phyloP scores from a whole-genome alignment of 2,329 filamentous ascomycete genomes.

The Microsporum audouinii region DNA sequence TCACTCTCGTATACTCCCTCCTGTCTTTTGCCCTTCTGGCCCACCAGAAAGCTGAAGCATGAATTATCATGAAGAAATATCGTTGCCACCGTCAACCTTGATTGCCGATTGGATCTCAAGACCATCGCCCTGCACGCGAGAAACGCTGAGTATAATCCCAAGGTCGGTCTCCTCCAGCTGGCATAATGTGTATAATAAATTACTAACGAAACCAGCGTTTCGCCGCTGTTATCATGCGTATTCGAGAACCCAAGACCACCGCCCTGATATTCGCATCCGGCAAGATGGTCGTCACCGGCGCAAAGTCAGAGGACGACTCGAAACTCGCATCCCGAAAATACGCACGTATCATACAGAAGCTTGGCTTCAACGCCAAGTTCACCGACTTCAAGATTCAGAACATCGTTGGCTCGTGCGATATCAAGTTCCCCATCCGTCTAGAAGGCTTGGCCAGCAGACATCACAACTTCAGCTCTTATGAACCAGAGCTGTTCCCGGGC shows the following conservation, averaged over 20 bases:
- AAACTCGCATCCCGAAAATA: conserved; percentile 97
- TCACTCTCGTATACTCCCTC: not conserved
- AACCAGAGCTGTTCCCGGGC: conserved; percentile 96
- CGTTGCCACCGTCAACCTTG: conserved; percentile 95
- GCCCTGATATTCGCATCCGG: conserved; percentile 95
- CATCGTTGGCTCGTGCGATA: conserved; percentile 96
- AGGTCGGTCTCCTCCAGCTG: conserved; percentile 47
- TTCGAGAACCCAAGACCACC: conserved; percentile 96
- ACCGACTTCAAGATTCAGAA: conserved; percentile 99
- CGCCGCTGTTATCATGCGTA: conserved; percentile 98
- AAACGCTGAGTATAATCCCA: conserved; percentile 97
- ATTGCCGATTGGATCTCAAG: conserved; percentile 95
- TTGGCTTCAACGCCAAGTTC: conserved; percentile 98
- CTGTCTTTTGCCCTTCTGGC: conserved; percentile 31
- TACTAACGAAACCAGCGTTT: conserved; percentile 61
- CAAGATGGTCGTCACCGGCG: conserved; percentile 99
- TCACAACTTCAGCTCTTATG: conserved; percentile 99
- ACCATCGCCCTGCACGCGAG: conserved; percentile 95
- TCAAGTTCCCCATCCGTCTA: conserved; percentile 97
- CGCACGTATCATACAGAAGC: conserved; percentile 97
- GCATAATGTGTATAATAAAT: conserved; percentile 16
- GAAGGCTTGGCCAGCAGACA: conserved; percentile 93
- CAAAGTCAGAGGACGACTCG: conserved; percentile 94
- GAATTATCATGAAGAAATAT: conserved; percentile 64
- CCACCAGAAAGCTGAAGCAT: conserved; percentile 40